These are phyloP conservation scores for Colletotrichum sp. DNA, from an alignment of 2,329 filamentous ascomycete genomes.

Conservation along the genomic window DNA sequence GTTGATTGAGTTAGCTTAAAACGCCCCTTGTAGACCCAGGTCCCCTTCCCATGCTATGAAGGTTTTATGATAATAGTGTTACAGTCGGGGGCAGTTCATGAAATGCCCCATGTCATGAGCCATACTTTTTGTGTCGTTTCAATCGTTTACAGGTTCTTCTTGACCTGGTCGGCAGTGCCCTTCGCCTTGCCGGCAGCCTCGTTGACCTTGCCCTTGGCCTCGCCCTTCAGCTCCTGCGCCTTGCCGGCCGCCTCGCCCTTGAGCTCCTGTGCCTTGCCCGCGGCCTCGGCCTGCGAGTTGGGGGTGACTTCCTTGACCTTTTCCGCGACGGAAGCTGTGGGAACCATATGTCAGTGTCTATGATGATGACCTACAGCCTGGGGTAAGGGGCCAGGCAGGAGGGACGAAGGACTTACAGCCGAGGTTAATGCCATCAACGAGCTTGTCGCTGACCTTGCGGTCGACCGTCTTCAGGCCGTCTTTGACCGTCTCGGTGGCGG, in stretches of 20 bases:
- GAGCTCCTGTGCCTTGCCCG: conserved; percentile 40
- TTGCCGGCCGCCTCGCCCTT: conserved; percentile 46
- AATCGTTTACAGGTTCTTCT: conserved; percentile 31
- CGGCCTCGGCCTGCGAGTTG: conserved; percentile 41
- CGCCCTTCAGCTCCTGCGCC: conserved; percentile 38
- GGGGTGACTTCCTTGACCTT: conserved; percentile 55
- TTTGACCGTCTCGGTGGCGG: conserved; percentile 59
- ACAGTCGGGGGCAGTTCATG: neutral
- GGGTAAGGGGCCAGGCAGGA: neutral
- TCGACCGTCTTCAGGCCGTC: conserved; percentile 65
- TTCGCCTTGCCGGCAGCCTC: conserved; percentile 46
- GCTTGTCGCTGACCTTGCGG: conserved; percentile 63
- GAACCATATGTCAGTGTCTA: neutral
- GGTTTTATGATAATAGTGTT: conserved; percentile 1
- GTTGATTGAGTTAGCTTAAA: neutral
- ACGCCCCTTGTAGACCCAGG: neutral
- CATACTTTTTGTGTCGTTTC: neutral
- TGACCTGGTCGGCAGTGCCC: conserved; percentile 45
- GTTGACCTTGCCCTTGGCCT: conserved; percentile 36
- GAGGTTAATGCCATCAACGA: conserved; percentile 66
- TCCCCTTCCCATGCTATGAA: conserved; percentile 14
- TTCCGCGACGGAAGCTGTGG: conserved; percentile 39
- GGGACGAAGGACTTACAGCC: conserved; percentile 48
- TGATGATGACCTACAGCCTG: neutral
- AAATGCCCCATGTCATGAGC: neutral